These are phyloP conservation scores for Juncus effusus DNA, from an alignment of 176 grass and related monocot genomes.

Conservation along the genomic window DNA sequence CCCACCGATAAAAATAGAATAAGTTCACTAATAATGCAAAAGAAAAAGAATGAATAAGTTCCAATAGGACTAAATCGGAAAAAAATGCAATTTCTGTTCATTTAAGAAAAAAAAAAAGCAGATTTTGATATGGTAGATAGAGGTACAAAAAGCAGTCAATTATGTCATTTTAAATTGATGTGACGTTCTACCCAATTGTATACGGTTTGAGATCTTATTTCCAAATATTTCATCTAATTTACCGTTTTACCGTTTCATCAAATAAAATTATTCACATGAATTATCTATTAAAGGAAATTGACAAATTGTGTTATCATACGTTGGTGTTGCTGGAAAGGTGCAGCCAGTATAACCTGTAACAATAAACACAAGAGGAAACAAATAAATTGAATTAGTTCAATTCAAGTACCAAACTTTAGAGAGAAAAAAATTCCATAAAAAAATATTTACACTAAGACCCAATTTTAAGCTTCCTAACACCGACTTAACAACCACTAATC, in stretches of 20 bases:
- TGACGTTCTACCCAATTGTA: background rate
- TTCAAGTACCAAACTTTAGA: too few relatives aligned
- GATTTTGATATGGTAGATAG: background rate
- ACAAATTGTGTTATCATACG: slow-evolving; percentile 37
- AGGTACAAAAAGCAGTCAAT: slow-evolving; percentile 9
- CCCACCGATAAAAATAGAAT: too few relatives aligned
- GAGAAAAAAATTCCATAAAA: too few relatives aligned
- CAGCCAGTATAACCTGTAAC: slow-evolving; percentile 69
- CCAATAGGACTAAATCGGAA: background rate
- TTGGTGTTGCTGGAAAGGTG: slow-evolving; percentile 60
- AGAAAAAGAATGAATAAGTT: too few relatives aligned
- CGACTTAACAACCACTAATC: background rate
- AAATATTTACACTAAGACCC: too few relatives aligned
- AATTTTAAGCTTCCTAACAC: too few relatives aligned
- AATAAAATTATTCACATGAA: too few relatives aligned
- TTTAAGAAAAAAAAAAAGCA: background rate
- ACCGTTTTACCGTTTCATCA: background rate
- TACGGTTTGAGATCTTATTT: background rate
- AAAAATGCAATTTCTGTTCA: background rate
- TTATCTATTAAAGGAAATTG: background rate
- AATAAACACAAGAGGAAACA: slow-evolving; percentile 5
- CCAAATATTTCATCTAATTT: background rate
- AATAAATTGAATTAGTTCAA: slow-evolving; percentile 1
- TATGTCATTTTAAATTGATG: background rate
- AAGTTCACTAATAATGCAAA: too few relatives aligned